Evolutionary conservation across 768 basidiomycete species (phyloP), one percentile per base, ranked within the genome.

Genomic region (Podaxis pistillaris): DNA sequence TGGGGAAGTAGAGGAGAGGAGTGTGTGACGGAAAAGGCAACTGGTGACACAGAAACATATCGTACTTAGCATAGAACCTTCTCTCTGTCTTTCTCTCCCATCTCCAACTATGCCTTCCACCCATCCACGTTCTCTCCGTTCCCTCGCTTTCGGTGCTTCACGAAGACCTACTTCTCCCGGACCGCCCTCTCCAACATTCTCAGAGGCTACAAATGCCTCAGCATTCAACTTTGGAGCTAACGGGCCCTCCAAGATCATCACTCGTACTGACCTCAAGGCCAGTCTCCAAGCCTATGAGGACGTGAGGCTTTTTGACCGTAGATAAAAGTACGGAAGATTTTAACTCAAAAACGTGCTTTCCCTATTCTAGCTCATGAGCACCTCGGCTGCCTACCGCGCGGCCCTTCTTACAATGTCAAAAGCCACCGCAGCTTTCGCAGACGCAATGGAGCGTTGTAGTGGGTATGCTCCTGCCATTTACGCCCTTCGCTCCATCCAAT

Each of bases 161-260:
- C 77, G 70, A 63, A 76, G 80, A 60, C 76, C 74, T 57, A 71
- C 77, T 3, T 84, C 86, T 5, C 80, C 86, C 58, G 75, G 74
- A 40, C 87, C 90, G 15, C 90, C 91, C 1, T 94, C 93, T 26
- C 93, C 93, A 57, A 92, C 93, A 2, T 92, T 90, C 76, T 89
- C 91, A 33, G 91, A 93, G 19, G 78, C 84, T 24, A 94, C 93
- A 9, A 85, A 91, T 70, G 89, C 81, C 36, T 93, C 93, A 17
- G 84, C 83, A 52, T 83, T 92, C 77, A 85, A 89, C 72, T 89
- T 92, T 73, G 90, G 91, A 36, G 78, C 79, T 53, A 80, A 87
- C 67, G 90, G 91, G 6, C 90, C 90, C 44, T 79, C 85, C 66
- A 93, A 91, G 81, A 88, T 94, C 62, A 93, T 94, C 60, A 93